These are phyloP conservation scores for Cercospora sojina DNA, from an alignment of 2,329 filamentous ascomycete genomes.

Conservation along the genomic window DNA sequence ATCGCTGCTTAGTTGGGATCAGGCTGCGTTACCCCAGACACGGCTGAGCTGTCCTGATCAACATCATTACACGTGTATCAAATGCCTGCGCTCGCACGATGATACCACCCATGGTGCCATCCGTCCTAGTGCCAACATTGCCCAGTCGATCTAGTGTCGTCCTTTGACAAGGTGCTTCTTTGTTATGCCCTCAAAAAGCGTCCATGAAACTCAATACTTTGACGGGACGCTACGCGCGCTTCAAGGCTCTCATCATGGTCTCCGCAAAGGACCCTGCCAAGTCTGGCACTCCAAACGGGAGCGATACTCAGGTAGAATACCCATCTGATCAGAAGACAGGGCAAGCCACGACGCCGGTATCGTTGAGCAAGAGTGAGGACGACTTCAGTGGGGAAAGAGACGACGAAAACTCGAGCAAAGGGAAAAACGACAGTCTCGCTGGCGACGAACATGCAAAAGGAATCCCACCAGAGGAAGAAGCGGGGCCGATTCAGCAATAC, in stretches of 20 bases:
- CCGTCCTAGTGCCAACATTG: neutral
- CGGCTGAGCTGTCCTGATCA: neutral
- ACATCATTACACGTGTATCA: neutral
- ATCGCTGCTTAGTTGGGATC: neutral
- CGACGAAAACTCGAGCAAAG: neutral
- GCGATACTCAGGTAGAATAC: neutral
- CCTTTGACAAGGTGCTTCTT: neutral
- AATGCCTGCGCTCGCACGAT: neutral
- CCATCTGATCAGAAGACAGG: neutral
- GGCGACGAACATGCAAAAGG: neutral
- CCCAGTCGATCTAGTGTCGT: neutral
- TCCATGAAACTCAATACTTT: neutral
- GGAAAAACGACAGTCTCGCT: neutral
- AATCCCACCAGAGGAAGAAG: neutral
- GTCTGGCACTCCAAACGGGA: neutral
- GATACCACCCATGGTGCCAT: neutral
- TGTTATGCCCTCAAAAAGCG: neutral
- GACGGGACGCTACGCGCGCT: neutral
- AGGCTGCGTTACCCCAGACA: neutral
- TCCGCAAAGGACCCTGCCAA: neutral
- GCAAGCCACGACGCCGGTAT: neutral
- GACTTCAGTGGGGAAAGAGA: neutral
- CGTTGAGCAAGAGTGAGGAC: neutral
- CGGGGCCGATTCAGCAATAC: neutral
- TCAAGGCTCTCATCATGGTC: neutral